A percentile compares a stretch with the other conserved stretches of the same genome.
These are phyloP conservation scores for Pistacia atlantica DNA, from an alignment of 345 rosid genomes.

Conservation along the genomic window DNA sequence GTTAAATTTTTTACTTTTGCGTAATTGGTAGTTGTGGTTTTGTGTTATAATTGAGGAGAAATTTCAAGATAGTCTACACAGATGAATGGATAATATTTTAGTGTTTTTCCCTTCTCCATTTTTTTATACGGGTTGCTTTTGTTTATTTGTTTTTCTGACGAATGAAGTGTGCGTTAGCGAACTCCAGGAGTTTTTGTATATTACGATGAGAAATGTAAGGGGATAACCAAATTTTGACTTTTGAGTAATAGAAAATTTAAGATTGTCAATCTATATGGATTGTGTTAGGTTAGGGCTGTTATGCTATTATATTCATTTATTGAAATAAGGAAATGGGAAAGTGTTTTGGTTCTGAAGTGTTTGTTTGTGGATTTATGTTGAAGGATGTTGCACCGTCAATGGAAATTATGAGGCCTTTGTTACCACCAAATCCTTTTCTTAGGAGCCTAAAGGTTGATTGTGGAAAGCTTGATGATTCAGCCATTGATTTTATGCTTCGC, in stretches of 20 bases:
- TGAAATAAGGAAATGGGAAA: background rate
- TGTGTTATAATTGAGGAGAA: too few species aligned
- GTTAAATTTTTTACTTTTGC: too few species aligned
- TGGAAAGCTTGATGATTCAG: conserved; percentile 64
- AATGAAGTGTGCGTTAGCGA: conserved; percentile 3
- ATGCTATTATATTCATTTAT: background rate
- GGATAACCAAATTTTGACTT: background rate
- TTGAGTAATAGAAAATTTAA: background rate
- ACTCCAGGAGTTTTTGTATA: background rate
- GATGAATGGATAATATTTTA: too few species aligned
- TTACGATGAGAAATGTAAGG: background rate
- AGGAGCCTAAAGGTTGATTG: conserved; percentile 83
- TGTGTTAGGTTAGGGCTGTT: background rate
- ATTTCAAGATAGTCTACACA: too few species aligned
- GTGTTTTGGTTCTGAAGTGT: background rate
- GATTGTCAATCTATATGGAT: background rate
- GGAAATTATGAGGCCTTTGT: conserved; percentile 63
- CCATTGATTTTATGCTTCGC: conserved; percentile 49
- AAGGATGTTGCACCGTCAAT: conserved; percentile 61
- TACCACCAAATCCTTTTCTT: conserved; percentile 70
- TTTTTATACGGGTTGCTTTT: background rate
- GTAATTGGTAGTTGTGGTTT: too few species aligned
- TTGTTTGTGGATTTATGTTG: conserved; percentile 4
- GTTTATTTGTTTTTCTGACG: background rate
- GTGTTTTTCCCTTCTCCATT: background rate